phyloP scores from a whole-genome alignment of 495 filamentous ascomycete species.

The Bryoglossum gracile region DNA sequence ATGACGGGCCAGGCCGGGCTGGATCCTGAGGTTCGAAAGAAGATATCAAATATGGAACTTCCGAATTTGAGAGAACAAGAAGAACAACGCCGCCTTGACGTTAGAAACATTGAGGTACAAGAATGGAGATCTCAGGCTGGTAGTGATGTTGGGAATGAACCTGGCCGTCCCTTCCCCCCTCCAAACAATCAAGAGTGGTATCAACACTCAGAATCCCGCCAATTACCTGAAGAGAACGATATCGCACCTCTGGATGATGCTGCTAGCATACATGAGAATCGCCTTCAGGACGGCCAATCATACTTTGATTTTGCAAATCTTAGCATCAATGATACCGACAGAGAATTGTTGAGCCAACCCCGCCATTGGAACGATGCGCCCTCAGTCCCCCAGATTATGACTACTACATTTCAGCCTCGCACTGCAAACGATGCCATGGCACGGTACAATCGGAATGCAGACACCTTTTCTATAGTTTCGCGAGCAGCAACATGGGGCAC shows the following conservation, averaged over 20 bases:
- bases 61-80: conserved; percentile 27
- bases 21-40: conserved; percentile 21
- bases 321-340: conserved; percentile 35
- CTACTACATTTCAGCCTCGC: conserved; percentile 30
- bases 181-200: neutral
- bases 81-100: conserved; percentile 13
- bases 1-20: conserved; percentile 25
- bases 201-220: neutral
- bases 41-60: conserved; percentile 14
- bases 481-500: conserved; percentile 70
- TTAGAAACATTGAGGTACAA: conserved; percentile 23
- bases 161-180: neutral
- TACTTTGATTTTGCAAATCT: conserved; percentile 34
- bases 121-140: conserved; percentile 24
- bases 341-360: conserved; percentile 36
- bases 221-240: conserved; percentile 10
- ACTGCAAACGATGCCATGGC: conserved; percentile 47
- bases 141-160: conserved; percentile 15
- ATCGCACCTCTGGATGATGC: conserved; percentile 19
- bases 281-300: conserved; percentile 36
- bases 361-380: conserved; percentile 43
- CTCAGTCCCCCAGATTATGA: conserved; percentile 33
- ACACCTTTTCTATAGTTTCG: conserved; percentile 49
- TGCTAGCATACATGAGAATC: conserved; percentile 30
- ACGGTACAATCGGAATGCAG: conserved; percentile 38